Evolutionary conservation across 208 protist species (phyloP), one percentile per base, ranked within the genome.

Genomic region (Acanthamoeba castellanii): DNA sequence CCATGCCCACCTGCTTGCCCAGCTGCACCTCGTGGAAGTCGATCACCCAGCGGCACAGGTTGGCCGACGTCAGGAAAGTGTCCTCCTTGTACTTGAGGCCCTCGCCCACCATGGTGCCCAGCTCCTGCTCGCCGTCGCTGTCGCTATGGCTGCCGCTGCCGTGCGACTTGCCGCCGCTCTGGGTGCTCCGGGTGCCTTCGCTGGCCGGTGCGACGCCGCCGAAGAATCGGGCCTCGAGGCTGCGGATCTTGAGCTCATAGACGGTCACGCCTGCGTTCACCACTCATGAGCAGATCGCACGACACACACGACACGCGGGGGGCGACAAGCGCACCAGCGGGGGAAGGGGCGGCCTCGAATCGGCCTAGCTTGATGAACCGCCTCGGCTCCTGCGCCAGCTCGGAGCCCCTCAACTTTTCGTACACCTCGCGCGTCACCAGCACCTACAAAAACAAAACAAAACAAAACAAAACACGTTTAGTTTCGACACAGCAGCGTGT

Each of bases 11-110:
- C 66, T 93, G 89, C 59, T 72, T 72, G 64, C 89, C 89, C 64
- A 93, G 0, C 61, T 81, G 59, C 37, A 93, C 50, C 8, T 93
- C 64, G 34, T 57, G 0, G 13, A 55, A 93, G 68, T 93, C 37
- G 68, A 93, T 72, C 4, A 93, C 18, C 89, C 89, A 93, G 0
- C 89, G 59, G 42, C 89, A 93, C 25, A 93, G 22, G 68, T 93
- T 93, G 89, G 89, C 89, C 42, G 45, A 66, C 57, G 32, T 30
- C 16, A 93, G 89, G 89, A 93, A 93, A 37, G 20, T 27, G 45
- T 93, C 89, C 45, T 93, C 89, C 37, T 74, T 55, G 68, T 42
- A 52, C 30, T 30, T 6, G 22, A 81, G 16, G 37, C 66, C 89
- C 34, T 91, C 84, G n/a, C 84, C 84, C 59, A 91, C 84, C 7